phyloP scores from a whole-genome alignment of 192 early-diverging fungal species.

The Glomus cerebriforme region DNA sequence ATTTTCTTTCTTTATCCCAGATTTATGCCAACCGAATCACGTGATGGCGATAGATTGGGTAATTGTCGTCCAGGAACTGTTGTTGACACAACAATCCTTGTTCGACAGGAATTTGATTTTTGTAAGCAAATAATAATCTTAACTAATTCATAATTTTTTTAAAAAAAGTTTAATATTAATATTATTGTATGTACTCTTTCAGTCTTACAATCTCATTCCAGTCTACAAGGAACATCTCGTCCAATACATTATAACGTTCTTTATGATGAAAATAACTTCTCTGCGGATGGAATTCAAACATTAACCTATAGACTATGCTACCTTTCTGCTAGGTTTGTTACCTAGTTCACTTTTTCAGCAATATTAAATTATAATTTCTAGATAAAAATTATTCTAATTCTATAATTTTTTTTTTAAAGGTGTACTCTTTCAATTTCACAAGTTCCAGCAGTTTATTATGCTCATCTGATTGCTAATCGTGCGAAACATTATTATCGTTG shows the following conservation, averaged over 20 bases:
- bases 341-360: not conserved
- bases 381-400: not conserved
- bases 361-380: not conserved
- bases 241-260: conserved; percentile 92
- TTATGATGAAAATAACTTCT: conserved; percentile 78
- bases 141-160: too few relatives aligned
- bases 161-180: not conserved
- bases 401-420: conserved; percentile 33
- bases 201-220: conserved; percentile 67
- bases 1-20: too few relatives aligned
- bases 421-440: conserved; percentile 85
- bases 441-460: conserved; percentile 46
- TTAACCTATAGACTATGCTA: conserved; percentile 6
- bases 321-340: conserved; percentile 56
- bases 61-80: conserved; percentile 82
- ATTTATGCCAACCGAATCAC: conserved; percentile 68
- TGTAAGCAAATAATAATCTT: too few relatives aligned
- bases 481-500: conserved; percentile 30
- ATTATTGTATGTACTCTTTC: not conserved
- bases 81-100: conserved; percentile 59
- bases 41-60: conserved; percentile 66
- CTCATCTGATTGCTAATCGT: conserved; percentile 43
- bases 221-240: conserved; percentile 90
- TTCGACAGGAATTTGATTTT: not conserved
- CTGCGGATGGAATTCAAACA: conserved; percentile 9